phyloP scores from a whole-genome alignment of 371 early-diverging fungal genomes.

The Mucor racemosus region DNA sequence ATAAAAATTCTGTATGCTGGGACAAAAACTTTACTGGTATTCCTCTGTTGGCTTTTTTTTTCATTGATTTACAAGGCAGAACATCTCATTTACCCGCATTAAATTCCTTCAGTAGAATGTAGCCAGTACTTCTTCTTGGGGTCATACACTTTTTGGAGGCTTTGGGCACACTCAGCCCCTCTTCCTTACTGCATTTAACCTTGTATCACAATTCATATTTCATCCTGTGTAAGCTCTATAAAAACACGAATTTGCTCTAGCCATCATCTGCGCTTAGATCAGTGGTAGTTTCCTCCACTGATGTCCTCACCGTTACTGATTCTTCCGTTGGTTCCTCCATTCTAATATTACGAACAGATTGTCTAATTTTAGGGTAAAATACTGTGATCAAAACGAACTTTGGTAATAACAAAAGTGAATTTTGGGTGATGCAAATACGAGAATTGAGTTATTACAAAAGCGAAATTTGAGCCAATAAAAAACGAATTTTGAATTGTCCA shows the following conservation, averaged over 20 bases:
- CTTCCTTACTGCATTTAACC: slow-evolving; percentile 13
- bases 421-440: not conserved
- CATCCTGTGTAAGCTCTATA: slow-evolving; percentile 16
- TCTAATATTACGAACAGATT: not conserved
- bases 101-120: slow-evolving; percentile 18
- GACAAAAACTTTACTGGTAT: slow-evolving; percentile 17
- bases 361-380: too few relatives aligned
- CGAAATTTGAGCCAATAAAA: too few relatives aligned
- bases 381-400: not conserved
- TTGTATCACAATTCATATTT: too few relatives aligned
- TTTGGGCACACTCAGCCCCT: slow-evolving; percentile 22
- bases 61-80: slow-evolving; percentile 13
- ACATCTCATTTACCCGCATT: slow-evolving; percentile 17
- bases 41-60: slow-evolving; percentile 24
- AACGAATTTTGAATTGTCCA: too few relatives aligned
- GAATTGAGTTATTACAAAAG: not conserved
- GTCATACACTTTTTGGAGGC: slow-evolving; percentile 18
- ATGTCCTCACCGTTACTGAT: slow-evolving; percentile 13
- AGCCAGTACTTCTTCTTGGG: too few relatives aligned
- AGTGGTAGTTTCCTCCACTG: slow-evolving; percentile 16
- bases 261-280: slow-evolving; percentile 12
- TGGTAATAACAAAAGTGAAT: slow-evolving; percentile 10
- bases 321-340: slow-evolving; percentile 21
- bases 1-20: too few relatives aligned
- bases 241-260: slow-evolving; percentile 17